These are phyloP conservation scores for Metschnikowia borealis DNA, from an alignment of 805 yeast genomes.

Conservation along the genomic window DNA sequence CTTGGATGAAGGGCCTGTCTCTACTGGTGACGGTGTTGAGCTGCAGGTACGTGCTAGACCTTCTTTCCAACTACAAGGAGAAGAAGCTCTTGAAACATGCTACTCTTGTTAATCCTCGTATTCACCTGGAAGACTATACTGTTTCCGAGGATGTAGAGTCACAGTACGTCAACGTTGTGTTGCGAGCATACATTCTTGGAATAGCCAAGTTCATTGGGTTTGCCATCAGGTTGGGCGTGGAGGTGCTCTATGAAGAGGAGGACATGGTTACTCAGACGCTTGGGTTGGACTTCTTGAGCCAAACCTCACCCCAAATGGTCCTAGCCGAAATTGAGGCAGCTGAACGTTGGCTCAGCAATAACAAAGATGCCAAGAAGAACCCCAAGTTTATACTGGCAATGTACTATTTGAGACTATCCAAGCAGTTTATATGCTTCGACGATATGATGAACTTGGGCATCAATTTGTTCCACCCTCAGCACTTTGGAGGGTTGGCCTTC, in stretches of 20 bases:
- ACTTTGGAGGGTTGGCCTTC: neutral
- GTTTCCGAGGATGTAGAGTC: constrained; percentile 6
- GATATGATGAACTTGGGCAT: constrained; percentile 5
- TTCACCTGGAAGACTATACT: constrained; percentile 5
- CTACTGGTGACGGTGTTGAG: constrained; percentile 75
- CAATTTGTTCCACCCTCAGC: constrained; percentile 4
- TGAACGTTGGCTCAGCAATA: constrained; percentile 28
- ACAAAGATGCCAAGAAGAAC: constrained; percentile 11
- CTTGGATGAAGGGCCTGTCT: constrained; percentile 76
- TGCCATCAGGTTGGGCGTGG: constrained; percentile 44
- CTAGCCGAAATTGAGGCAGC: constrained; percentile 30
- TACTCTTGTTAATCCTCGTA: constrained; percentile 9
- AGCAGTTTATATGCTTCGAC: constrained; percentile 20
- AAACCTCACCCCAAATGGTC: constrained; percentile 21
- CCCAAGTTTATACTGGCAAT: constrained; percentile 8
- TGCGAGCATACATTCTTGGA: constrained; percentile 50
- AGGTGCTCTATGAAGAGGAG: constrained; percentile 71
- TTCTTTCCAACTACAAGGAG: constrained; percentile 40
- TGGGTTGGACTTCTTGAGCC: constrained; percentile 40
- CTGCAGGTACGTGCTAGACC: constrained; percentile 64
- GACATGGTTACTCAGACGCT: constrained; percentile 64
- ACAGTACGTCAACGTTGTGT: constrained; percentile 45
- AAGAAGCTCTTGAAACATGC: constrained; percentile 11
- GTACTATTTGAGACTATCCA: constrained; percentile 26
- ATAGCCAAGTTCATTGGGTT: constrained; percentile 51